These are phyloP conservation scores for Vigna mungo DNA, from an alignment of 306 rosid genomes.

Conservation along the genomic window DNA sequence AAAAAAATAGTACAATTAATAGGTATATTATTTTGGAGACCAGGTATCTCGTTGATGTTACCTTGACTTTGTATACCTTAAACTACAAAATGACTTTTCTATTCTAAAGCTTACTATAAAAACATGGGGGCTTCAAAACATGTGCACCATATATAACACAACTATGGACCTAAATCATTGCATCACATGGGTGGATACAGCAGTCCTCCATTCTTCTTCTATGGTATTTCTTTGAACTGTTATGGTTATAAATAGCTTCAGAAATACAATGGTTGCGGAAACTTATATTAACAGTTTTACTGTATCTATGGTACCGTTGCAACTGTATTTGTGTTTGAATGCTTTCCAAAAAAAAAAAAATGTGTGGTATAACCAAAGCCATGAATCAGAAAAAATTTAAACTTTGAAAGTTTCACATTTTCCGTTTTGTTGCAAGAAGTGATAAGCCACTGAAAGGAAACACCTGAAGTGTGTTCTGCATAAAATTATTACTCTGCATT, in stretches of 20 bases:
- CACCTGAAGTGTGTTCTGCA: conserved; percentile 1
- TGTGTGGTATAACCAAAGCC: conserved; percentile 14
- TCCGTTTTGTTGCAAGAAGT: conserved; percentile 3
- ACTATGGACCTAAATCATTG: conserved; percentile 35
- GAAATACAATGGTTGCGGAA: not conserved
- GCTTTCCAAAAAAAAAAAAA: conserved; percentile 1
- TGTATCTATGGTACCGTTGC: not conserved
- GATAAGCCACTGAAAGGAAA: conserved; percentile 24
- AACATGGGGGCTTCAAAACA: conserved; percentile 8
- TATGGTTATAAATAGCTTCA: conserved; percentile 11
- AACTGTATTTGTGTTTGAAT: not conserved
- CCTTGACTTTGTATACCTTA: conserved; percentile 32
- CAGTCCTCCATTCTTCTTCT: not conserved
- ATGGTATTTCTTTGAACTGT: not conserved
- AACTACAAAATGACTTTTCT: not conserved
- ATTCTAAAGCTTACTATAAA: conserved; percentile 17
- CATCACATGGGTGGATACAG: not conserved
- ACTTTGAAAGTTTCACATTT: conserved; percentile 22
- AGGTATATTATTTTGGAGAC: conserved; percentile 1
- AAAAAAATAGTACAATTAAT: conserved; percentile 30
- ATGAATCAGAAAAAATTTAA: conserved; percentile 8
- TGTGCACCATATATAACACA: not conserved
- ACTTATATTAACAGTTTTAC: conserved; percentile 18
- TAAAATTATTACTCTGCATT: not conserved
- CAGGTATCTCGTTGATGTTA: conserved; percentile 15